Evolutionary conservation across 2,329 filamentous ascomycete species (phyloP), one percentile per base, ranked within the genome.

Genomic region (Aspergillus caelatus): DNA sequence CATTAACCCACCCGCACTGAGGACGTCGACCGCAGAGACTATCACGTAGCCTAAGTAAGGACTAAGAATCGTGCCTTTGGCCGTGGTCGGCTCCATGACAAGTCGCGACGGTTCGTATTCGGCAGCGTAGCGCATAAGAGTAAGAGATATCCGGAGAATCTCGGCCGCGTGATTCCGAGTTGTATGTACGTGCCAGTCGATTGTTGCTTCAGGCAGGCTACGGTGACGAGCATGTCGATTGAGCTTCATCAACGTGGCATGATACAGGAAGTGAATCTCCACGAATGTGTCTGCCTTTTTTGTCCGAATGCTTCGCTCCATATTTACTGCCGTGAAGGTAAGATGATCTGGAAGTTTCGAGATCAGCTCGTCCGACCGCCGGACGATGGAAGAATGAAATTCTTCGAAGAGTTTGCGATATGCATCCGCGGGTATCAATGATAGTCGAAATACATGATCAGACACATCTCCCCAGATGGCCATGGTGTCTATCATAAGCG

Each of bases 401-500:
- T 78, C 71, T 62, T 85, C 82, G 63, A 84, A 84, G 8, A 77
- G 74, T 61, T 73, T 78, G 69, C 74, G 76, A 64, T 85, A 83
- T n/a, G 77, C 70, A 26, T 75, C 71, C 8, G 78, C 68, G 1
- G 80, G 77, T 23, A 80, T 78, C 63, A 84, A 79, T 4, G 82
- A 78, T 26, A 82, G 75, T 52, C 86, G 83, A 68, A 86, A 86
- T 19, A 88, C 84, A 55, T 86, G 85, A 16, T 85, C 83, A 71
- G 88, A 83, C 1, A 89, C 85, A 57, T 89, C 86, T 8, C 85
- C 87, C 88, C 88, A 92, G 9, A 91, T 83, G 21, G 88, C 84
- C 19, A 86, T 82, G 54, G 91, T 84, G 60, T 89, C 82, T 58
- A 89, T 84, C 32, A 90, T 75, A 69, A 88, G 86, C 1, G 85